Percentiles rank a stretch among this genome's conserved stretches.
phyloP scores from a whole-genome alignment of 2,329 filamentous ascomycete genomes.

The Alternaria ventricosa region DNA sequence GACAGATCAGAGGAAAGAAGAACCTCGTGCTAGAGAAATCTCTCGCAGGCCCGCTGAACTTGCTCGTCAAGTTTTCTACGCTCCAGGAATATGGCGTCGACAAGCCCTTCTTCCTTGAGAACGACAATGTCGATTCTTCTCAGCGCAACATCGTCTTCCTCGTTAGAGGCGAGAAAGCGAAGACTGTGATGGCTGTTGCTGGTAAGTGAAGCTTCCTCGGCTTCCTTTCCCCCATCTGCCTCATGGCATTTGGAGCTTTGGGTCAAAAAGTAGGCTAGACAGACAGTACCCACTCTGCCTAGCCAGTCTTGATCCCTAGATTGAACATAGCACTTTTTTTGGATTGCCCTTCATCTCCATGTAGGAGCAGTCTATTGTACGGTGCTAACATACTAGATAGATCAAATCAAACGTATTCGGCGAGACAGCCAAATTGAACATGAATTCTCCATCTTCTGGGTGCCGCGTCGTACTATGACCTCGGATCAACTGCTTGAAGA shows the following conservation, averaged over 20 bases:
- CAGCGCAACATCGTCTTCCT: conserved; percentile 96
- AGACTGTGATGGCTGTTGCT: conserved; percentile 83
- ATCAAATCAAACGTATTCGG: conserved; percentile 88
- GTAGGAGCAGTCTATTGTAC: conserved; percentile 34
- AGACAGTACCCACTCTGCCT: conserved; percentile 61
- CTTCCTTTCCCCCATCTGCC: conserved; percentile 6
- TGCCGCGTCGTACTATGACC: conserved; percentile 87
- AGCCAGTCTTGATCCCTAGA: conserved; percentile 64
- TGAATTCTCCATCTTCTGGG: conserved; percentile 97
- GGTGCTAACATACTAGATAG: conserved; percentile 65
- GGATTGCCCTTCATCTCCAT: conserved; percentile 33
- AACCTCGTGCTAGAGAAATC: conserved; percentile 93
- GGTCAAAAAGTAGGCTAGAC: conserved; percentile 66
- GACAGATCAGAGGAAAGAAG: conserved; percentile 96
- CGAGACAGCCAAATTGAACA: conserved; percentile 88
- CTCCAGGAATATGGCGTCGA: conserved; percentile 97
- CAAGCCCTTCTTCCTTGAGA: conserved; percentile 96
- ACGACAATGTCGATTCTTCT: conserved; percentile 90
- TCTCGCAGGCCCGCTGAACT: conserved; percentile 85
- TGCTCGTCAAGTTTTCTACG: conserved; percentile 93
- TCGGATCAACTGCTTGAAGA: conserved; percentile 93
- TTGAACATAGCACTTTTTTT: conserved; percentile 45
- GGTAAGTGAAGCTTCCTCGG: conserved; percentile 62
- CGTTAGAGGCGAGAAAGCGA: conserved; percentile 85
- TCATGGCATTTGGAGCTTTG: conserved; percentile 42